These are phyloP conservation scores for Gomphus bonarii DNA, from an alignment of 1,284 basidiomycete species.

Conservation along the genomic window DNA sequence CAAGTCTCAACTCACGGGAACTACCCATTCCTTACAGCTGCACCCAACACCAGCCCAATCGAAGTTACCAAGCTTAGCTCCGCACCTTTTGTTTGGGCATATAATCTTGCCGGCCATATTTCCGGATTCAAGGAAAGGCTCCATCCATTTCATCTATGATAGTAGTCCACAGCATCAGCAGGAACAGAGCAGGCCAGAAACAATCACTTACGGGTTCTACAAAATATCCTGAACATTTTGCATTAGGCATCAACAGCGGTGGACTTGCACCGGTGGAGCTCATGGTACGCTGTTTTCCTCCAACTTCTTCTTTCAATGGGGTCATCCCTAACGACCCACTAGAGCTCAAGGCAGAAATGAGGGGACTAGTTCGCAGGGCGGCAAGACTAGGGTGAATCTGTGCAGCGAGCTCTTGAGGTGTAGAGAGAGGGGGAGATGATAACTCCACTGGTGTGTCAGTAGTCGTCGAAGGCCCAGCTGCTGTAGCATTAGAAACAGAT, in stretches of 20 bases:
- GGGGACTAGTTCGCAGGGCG: conserved; percentile 29
- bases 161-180: not conserved
- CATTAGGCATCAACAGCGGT: conserved; percentile 55
- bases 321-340: conserved; percentile 14
- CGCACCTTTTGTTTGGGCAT: conserved; percentile 87
- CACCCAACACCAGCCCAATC: conserved; percentile 96
- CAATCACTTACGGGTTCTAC: conserved; percentile 72
- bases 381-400: conserved; percentile 48
- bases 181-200: not conserved
- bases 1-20: conserved; percentile 48
- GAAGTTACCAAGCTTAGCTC: conserved; percentile 86
- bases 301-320: conserved; percentile 9
- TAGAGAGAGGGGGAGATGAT: conserved; percentile 21
- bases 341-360: conserved; percentile 19
- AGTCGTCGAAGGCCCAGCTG: conserved; percentile 16
- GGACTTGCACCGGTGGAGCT: conserved; percentile 28
- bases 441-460: not conserved
- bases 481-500: conserved; percentile 17
- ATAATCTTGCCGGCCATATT: conserved; percentile 78
- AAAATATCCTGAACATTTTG: conserved; percentile 91
- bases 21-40: conserved; percentile 86
- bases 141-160: conserved; percentile 89
- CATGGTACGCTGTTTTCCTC: conserved; percentile 11
- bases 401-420: conserved; percentile 37
- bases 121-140: conserved; percentile 62